Percentiles rank a stretch among this genome's conserved stretches.
phyloP scores from a whole-genome alignment of 2,329 filamentous ascomycete species.

The Ascochyta lentis region DNA sequence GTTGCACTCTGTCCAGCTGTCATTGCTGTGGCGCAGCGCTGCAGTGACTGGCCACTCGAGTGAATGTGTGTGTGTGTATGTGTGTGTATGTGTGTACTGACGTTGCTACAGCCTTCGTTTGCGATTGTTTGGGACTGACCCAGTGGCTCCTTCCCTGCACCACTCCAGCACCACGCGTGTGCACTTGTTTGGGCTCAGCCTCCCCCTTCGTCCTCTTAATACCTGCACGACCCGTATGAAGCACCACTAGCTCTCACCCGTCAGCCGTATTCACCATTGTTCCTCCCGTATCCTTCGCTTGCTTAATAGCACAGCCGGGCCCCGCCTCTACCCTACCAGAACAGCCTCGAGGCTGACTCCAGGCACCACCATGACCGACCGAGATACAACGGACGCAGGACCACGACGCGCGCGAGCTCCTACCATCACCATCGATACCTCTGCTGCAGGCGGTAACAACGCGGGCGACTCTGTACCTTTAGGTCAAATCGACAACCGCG shows the following conservation, averaged over 20 bases:
- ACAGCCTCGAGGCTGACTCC: constrained; percentile 13
- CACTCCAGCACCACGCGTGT: constrained; percentile 9
- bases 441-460: constrained; percentile 51
- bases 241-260: constrained; percentile 30
- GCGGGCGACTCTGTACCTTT: constrained; percentile 45
- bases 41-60: neutral
- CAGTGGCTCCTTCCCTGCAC: constrained; percentile 3
- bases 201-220: neutral
- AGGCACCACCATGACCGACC: constrained; percentile 42
- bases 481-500: constrained; percentile 41
- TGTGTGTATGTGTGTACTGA: constrained; percentile 1
- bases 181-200: constrained; percentile 16
- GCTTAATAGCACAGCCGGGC: constrained; percentile 28
- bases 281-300: constrained; percentile 36
- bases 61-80: neutral
- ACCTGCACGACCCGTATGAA: constrained; percentile 1
- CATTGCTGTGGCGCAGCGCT: constrained; percentile 11
- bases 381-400: constrained; percentile 31
- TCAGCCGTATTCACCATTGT: constrained; percentile 38
- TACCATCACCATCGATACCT: constrained; percentile 61
- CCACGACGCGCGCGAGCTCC: constrained; percentile 53
- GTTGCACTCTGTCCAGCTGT: constrained; percentile 6
- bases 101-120: constrained; percentile 2
- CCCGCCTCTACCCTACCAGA: constrained; percentile 16
- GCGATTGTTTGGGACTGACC: neutral